A percentile compares a stretch with the other conserved stretches of the same genome.
Evolutionary conservation across 805 yeast species (phyloP).

Genomic region (Candida ulmi): DNA sequence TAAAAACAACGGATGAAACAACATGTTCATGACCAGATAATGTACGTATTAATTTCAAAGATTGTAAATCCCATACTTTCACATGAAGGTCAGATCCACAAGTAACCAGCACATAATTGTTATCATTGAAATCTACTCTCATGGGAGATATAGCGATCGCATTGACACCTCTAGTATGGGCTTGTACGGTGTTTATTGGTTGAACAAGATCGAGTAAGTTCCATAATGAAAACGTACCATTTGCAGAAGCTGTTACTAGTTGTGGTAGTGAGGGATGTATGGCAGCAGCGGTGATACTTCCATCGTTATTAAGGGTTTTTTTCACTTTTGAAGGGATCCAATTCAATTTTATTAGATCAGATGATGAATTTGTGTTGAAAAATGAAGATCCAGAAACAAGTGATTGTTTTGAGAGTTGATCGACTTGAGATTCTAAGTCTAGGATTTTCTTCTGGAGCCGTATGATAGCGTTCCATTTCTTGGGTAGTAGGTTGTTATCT

Average conservation of each 20-base stretch:
- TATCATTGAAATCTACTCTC: slow-evolving; percentile 18
- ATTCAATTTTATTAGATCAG: slow-evolving; percentile 13
- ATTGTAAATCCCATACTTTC: slow-evolving; percentile 64
- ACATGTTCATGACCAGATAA: slow-evolving; percentile 86
- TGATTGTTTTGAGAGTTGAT: slow-evolving; percentile 41
- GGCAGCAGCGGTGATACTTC: slow-evolving; percentile 55
- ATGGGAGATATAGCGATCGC: slow-evolving; percentile 50
- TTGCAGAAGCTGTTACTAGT: slow-evolving; percentile 54
- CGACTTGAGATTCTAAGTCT: slow-evolving; percentile 59
- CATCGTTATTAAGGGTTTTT: slow-evolving; percentile 26
- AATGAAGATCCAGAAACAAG: slow-evolving; percentile 30
- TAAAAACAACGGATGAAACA: slow-evolving; percentile 58
- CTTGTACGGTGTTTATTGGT: slow-evolving; percentile 60
- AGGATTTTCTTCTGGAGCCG: slow-evolving; percentile 69
- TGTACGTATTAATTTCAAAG: slow-evolving; percentile 51
- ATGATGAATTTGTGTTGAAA: slow-evolving; percentile 8
- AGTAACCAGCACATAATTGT: slow-evolving; percentile 34
- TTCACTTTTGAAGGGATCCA: slow-evolving; percentile 23
- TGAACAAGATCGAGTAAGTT: slow-evolving; percentile 52
- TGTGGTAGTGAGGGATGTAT: slow-evolving; percentile 74
- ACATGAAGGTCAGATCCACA: slow-evolving; percentile 48
- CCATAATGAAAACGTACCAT: slow-evolving; percentile 74
- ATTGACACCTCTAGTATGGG: slow-evolving; percentile 71
- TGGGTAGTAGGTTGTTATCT: slow-evolving; percentile 43
- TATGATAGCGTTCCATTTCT: slow-evolving; percentile 84